Conservation (phyloP, 1,284 basidiomycete genomes). For the Cerrena zonata region DNA sequence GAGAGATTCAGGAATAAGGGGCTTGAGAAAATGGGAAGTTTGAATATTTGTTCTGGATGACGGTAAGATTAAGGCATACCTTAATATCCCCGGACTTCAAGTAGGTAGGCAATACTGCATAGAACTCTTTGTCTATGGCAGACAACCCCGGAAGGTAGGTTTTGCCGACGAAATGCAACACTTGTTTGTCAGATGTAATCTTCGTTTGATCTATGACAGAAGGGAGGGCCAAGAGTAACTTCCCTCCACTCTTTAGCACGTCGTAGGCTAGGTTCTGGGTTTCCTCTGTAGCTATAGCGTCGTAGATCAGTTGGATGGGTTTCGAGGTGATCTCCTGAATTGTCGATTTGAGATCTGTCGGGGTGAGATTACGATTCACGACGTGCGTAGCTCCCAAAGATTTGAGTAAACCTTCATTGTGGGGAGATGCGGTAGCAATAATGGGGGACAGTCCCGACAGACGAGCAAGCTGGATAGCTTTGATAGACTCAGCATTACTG, state of each 20-base stretch:
- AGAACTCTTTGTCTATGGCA: not conserved
- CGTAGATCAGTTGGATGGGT: slow-evolving; percentile 4
- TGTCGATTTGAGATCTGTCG: not conserved
- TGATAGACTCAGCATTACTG: not conserved
- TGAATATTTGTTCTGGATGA: not conserved
- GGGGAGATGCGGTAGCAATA: slow-evolving; percentile 22
- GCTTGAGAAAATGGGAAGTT: slow-evolving; percentile 13
- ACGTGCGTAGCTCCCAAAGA: slow-evolving; percentile 23
- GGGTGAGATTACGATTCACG: slow-evolving; percentile 14
- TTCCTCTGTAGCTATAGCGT: slow-evolving; percentile 7
- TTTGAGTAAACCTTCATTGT: slow-evolving; percentile 23
- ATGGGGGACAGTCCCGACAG: slow-evolving; percentile 19
- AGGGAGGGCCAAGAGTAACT: slow-evolving; percentile 4
- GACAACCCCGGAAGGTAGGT: not conserved
- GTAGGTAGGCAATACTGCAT: not conserved
- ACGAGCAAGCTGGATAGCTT: slow-evolving; percentile 15
- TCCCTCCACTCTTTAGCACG: slow-evolving; percentile 10
- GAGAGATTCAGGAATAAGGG: slow-evolving; percentile 24
- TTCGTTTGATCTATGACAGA: slow-evolving; percentile 1
- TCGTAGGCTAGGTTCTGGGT: slow-evolving; percentile 11
- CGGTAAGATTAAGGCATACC: not conserved
- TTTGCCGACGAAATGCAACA: not conserved
- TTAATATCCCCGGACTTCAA: not conserved
- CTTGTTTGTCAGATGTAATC: not conserved
- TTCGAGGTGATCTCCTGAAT: slow-evolving; percentile 1